These are phyloP conservation scores for Leishmania gerbilli DNA, from an alignment of 208 protist species.

Conservation along the genomic window DNA sequence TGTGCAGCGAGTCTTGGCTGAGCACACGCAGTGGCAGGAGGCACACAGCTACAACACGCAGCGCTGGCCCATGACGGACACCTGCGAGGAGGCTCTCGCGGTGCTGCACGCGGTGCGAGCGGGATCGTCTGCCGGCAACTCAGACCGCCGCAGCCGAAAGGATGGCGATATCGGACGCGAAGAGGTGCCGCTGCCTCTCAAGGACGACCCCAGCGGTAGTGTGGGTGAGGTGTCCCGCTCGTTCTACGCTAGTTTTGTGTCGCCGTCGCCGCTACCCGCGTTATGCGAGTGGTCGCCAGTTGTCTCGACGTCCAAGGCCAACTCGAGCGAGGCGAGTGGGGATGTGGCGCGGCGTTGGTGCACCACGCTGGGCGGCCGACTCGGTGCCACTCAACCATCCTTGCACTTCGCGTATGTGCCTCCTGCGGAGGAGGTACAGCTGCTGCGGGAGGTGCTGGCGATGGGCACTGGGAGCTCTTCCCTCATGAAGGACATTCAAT, in stretches of 20 bases:
- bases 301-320: background rate
- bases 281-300: constrained; percentile 18
- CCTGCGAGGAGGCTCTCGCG: constrained; percentile 43
- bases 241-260: background rate
- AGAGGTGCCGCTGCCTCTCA: background rate
- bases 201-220: background rate
- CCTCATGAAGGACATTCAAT: constrained; percentile 58
- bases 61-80: constrained; percentile 55
- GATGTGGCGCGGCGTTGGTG: constrained; percentile 53
- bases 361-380: constrained; percentile 35
- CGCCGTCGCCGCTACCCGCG: background rate
- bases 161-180: background rate
- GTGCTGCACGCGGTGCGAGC: constrained; percentile 21
- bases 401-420: constrained; percentile 64
- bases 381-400: constrained; percentile 32
- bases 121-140: background rate
- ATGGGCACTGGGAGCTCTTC: constrained; percentile 71
- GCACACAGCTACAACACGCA: constrained; percentile 54
- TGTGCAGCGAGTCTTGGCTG: constrained; percentile 67
- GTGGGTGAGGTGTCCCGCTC: background rate
- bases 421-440: constrained; percentile 56
- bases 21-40: constrained; percentile 73
- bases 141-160: constrained; percentile 1
- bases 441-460: constrained; percentile 73
- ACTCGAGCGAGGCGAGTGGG: constrained; percentile 14